phyloP scores from a whole-genome alignment of 768 basidiomycete species.

The Tylopilus vinaceipallidus region DNA sequence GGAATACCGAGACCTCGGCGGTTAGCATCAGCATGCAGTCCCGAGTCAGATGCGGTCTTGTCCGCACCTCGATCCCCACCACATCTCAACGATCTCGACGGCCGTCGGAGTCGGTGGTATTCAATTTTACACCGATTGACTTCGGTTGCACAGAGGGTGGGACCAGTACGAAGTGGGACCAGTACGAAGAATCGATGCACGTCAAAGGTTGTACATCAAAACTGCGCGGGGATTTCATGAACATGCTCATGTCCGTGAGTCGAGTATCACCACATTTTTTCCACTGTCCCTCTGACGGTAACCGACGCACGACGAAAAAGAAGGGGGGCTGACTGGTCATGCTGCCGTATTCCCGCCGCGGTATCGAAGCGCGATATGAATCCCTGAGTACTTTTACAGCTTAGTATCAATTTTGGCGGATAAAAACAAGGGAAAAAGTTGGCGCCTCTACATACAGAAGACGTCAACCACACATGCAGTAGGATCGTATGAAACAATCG shows the following conservation, averaged over 20 bases:
- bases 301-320: not conserved
- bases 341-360: constrained; percentile 10
- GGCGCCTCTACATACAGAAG: constrained; percentile 1
- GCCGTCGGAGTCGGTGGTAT: not conserved
- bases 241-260: not conserved
- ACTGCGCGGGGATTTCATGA: not conserved
- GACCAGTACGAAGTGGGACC: not conserved
- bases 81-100: not conserved
- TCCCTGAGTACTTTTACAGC: constrained; percentile 2
- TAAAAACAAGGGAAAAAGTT: constrained; percentile 3
- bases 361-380: constrained; percentile 10
- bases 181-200: not conserved
- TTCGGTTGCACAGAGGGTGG: not conserved
- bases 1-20: not conserved
- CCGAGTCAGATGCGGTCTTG: not conserved
- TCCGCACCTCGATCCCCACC: not conserved
- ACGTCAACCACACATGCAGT: constrained; percentile 12
- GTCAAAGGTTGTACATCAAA: not conserved
- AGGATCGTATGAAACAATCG: constrained; percentile 1
- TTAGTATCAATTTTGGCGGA: constrained; percentile 13
- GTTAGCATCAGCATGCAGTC: constrained; percentile 9
- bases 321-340: not conserved
- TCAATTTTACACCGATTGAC: not conserved
- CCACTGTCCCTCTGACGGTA: not conserved
- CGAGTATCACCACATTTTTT: not conserved